These are phyloP conservation scores for Theobroma cacao DNA, from an alignment of 345 rosid genomes.

Conservation along the genomic window DNA sequence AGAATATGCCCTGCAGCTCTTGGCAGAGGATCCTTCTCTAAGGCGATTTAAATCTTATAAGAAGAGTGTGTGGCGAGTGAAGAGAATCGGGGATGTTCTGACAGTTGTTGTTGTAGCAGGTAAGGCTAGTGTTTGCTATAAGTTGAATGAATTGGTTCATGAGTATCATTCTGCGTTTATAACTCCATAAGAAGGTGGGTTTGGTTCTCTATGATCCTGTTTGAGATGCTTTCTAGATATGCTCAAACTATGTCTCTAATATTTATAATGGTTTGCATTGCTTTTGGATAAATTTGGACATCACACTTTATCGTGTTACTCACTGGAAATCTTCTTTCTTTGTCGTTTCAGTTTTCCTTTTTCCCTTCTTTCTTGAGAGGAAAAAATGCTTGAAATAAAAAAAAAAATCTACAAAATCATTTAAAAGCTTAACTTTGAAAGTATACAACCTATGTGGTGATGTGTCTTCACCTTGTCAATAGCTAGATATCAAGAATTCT, in stretches of 20 bases:
- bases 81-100: conserved; percentile 78
- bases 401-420: background rate
- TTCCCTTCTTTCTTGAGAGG: background rate
- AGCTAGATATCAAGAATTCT: background rate
- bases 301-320: background rate
- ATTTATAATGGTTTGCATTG: background rate
- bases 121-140: conserved; percentile 21
- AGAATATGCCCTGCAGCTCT: conserved; percentile 49
- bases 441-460: background rate
- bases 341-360: background rate
- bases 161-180: background rate
- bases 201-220: background rate
- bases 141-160: background rate
- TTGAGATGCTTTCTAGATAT: background rate
- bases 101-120: conserved; percentile 87
- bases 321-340: background rate
- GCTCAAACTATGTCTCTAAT: background rate
- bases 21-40: conserved; percentile 74
- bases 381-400: background rate
- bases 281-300: background rate
- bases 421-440: background rate
- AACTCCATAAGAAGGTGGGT: conserved; percentile 1
- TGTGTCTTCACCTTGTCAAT: background rate
- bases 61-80: conserved; percentile 51
- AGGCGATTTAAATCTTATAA: conserved; percentile 75